phyloP scores from a whole-genome alignment of 169 alveolate genomes.

The Fabrea salina region DNA sequence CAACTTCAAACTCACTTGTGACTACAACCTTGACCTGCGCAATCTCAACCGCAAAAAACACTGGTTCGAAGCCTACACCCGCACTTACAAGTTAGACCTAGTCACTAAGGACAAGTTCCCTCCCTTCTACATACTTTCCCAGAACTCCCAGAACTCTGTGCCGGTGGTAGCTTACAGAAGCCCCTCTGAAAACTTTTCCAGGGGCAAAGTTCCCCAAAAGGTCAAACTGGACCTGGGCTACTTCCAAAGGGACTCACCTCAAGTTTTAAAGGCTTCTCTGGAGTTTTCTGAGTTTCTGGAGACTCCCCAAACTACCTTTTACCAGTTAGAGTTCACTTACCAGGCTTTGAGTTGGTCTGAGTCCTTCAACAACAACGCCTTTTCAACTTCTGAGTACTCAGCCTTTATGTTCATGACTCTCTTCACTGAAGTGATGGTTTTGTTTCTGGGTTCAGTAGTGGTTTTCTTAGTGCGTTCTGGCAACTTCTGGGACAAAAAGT shows the following conservation, averaged over 20 bases:
- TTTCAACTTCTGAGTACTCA: not conserved
- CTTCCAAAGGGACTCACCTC: not conserved
- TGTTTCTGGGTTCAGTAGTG: not conserved
- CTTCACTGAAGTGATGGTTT: not conserved
- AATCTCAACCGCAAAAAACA: not conserved
- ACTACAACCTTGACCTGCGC: not conserved
- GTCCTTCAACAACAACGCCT: not conserved
- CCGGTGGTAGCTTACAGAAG: not conserved
- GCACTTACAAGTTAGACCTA: not conserved
- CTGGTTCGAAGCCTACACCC: constrained; percentile 25
- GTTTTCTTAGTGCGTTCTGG: not conserved
- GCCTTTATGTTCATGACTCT: not conserved
- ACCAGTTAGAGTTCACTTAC: not conserved
- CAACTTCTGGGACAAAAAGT: not conserved
- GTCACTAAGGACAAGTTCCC: not conserved
- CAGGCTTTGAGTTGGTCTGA: not conserved
- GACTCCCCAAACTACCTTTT: not conserved
- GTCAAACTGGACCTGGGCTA: not conserved
- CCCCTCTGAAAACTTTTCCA: not conserved
- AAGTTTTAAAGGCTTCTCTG: constrained; percentile 3
- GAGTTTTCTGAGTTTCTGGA: not conserved
- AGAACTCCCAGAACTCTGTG: not conserved
- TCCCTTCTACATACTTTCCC: not conserved
- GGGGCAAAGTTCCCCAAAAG: constrained; percentile 16
- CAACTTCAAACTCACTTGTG: constrained; percentile 7